These are phyloP conservation scores for Nemania serpens DNA, from an alignment of 2,329 filamentous ascomycete species.

Conservation along the genomic window DNA sequence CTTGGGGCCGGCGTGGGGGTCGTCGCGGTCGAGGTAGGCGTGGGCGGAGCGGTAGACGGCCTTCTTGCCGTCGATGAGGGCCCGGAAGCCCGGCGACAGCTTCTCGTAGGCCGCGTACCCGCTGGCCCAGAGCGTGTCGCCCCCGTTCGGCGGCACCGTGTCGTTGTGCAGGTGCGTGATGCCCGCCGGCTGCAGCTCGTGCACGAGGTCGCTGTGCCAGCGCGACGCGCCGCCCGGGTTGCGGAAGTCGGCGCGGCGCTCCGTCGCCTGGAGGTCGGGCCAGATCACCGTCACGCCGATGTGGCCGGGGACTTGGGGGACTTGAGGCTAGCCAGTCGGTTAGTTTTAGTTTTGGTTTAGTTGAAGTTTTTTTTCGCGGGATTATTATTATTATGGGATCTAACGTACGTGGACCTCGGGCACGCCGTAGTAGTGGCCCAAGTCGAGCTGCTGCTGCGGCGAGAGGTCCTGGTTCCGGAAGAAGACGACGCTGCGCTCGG, in stretches of 20 bases:
- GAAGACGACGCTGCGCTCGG: slow-evolving; percentile 69
- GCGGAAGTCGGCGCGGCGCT: slow-evolving; percentile 65
- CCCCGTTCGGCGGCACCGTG: slow-evolving; percentile 66
- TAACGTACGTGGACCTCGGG: slow-evolving; percentile 69
- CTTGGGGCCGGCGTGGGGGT: slow-evolving; percentile 65
- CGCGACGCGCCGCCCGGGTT: slow-evolving; percentile 68
- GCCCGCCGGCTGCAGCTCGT: slow-evolving; percentile 71
- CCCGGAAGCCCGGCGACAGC: slow-evolving; percentile 70
- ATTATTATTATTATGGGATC: no score
- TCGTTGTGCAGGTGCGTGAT: slow-evolving; percentile 74
- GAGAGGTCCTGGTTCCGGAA: slow-evolving; percentile 66
- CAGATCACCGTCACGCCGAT: slow-evolving; percentile 70
- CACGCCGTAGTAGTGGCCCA: slow-evolving; percentile 67
- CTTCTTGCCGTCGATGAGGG: slow-evolving; percentile 68
- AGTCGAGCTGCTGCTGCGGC: slow-evolving; percentile 65
- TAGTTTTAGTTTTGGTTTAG: neutral
- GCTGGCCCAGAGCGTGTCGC: slow-evolving; percentile 74
- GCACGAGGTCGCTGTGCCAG: slow-evolving; percentile 74
- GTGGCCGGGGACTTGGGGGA: slow-evolving; percentile 70
- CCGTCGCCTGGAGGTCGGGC: slow-evolving; percentile 69
- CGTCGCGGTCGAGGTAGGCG: slow-evolving; percentile 66
- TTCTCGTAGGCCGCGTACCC: slow-evolving; percentile 76
- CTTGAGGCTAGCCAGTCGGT: slow-evolving; percentile 62
- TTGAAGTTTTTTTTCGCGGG: no score
- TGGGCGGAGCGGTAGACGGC: slow-evolving; percentile 71